Evolutionary conservation across 75 land plant genomes (phyloP), one percentile per base, ranked within the genome.

Genomic region (Pinus albicaulis): DNA sequence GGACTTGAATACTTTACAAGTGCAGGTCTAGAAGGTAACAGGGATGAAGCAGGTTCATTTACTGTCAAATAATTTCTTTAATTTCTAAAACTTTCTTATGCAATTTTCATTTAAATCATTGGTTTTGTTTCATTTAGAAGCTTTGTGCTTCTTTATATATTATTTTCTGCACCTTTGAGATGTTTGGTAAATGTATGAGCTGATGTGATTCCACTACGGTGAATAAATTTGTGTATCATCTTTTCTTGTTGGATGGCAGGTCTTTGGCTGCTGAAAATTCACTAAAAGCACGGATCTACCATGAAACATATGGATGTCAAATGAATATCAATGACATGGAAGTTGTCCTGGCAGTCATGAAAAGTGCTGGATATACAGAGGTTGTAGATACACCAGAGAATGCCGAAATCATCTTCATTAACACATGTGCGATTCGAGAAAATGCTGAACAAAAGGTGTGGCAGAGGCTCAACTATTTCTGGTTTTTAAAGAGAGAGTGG

Each of bases 281-380:
- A 60, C 71, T 76, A 17, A 85, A 70, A 81, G 98, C 98, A 15
- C 87, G 89, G 59, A 82, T 98, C 20, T 98, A 98, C 82, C 92
- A 95, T 76, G 98, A 98, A 78, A 91, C 99, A 24, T 98, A 98
- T 78, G 99, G 99, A 34, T 98, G 99, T 56, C 98, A 98, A 77
- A 98, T 98, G 99, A 98, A 98, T 81, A 75, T 98, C 25, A 98
- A 95, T 82, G 98, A 95, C 74, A 88, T 98, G 98, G 99, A 95
- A 71, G 90, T 98, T 80, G 99, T 98, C 64, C 80, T 98, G 3
- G 86, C 99, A 19, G 86, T 98, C 77, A 92, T 98, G 98, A 92
- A 88, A 76, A 88, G 88, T 48, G 90, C 90, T 72, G 99, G 99
- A 14, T 98, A 95, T 71, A 72, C 77, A 17, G 92, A 98, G 76